Percentiles rank a stretch among this genome's conserved stretches.
Evolutionary conservation across 2,329 filamentous ascomycete species (phyloP).

Genomic region (Pseudogymnoascus sp.): DNA sequence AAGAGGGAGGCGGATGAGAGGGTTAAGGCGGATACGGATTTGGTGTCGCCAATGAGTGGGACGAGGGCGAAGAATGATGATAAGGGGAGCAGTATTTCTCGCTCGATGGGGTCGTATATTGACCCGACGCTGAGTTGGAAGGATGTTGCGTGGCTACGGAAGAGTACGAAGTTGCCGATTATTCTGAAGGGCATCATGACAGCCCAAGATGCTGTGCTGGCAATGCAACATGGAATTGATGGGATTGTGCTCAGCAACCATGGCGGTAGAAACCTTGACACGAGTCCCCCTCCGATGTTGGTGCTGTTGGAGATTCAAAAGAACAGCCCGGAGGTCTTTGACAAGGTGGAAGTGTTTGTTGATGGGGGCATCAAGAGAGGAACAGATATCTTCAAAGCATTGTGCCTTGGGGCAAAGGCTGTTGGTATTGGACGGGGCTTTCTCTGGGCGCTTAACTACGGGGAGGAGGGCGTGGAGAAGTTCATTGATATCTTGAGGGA

Average conservation of each 20-base stretch:
- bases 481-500: constrained; percentile 48
- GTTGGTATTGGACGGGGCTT: constrained; percentile 57
- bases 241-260: constrained; percentile 66
- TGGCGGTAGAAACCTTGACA: constrained; percentile 52
- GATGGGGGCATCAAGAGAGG: constrained; percentile 60
- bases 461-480: constrained; percentile 47
- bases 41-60: constrained; percentile 43
- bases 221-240: constrained; percentile 53
- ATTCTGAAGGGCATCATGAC: constrained; percentile 66
- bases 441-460: constrained; percentile 51
- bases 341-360: constrained; percentile 52
- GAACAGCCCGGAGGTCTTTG: constrained; percentile 53
- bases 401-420: constrained; percentile 57
- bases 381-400: constrained; percentile 59
- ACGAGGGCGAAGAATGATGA: constrained; percentile 42
- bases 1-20: constrained; percentile 45
- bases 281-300: constrained; percentile 46
- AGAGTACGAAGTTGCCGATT: constrained; percentile 47
- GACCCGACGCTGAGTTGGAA: constrained; percentile 54
- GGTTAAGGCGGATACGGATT: constrained; percentile 38
- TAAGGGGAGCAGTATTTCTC: constrained; percentile 47
- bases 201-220: constrained; percentile 53
- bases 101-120: constrained; percentile 50
- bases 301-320: constrained; percentile 56
- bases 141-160: constrained; percentile 59